Evolutionary conservation across 1,284 basidiomycete genomes (phyloP).

Genomic region (Leccinum ponderosum): DNA sequence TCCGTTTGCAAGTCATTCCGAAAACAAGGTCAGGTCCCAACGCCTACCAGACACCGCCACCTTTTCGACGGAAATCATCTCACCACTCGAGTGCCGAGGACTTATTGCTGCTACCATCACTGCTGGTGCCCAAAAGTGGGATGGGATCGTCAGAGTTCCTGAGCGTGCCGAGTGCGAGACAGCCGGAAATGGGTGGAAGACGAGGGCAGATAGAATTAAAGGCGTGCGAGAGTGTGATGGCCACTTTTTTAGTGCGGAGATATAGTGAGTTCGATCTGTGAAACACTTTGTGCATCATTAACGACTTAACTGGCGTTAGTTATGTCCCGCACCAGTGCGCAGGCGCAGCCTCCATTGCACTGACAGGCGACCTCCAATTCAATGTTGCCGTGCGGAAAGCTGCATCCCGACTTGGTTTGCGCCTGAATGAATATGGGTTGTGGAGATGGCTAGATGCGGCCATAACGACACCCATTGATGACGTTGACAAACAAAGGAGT

Average conservation of each 20-base stretch:
- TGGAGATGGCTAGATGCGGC: constrained; percentile 46
- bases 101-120: constrained; percentile 40
- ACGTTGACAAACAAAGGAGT: constrained; percentile 1
- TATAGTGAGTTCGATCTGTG: constrained; percentile 41
- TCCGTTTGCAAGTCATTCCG: constrained; percentile 15
- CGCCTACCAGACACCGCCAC: constrained; percentile 16
- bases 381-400: constrained; percentile 39
- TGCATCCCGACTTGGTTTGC: constrained; percentile 44
- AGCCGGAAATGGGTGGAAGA: constrained; percentile 21
- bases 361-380: constrained; percentile 55
- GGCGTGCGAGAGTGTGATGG: constrained; percentile 38
- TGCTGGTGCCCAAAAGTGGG: constrained; percentile 41
- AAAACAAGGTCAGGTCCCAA: constrained; percentile 9
- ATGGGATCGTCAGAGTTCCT: constrained; percentile 50
- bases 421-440: constrained; percentile 57
- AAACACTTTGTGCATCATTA: background rate
- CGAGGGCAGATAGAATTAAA: constrained; percentile 26
- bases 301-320: constrained; percentile 31
- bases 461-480: background rate
- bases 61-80: constrained; percentile 40
- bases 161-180: constrained; percentile 9
- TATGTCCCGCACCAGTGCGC: constrained; percentile 49
- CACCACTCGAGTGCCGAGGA: constrained; percentile 41
- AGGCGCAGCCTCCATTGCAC: constrained; percentile 48
- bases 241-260: constrained; percentile 39